Conservation (phyloP, 2,329 filamentous ascomycete species). For the Fusarium irregulare region DNA sequence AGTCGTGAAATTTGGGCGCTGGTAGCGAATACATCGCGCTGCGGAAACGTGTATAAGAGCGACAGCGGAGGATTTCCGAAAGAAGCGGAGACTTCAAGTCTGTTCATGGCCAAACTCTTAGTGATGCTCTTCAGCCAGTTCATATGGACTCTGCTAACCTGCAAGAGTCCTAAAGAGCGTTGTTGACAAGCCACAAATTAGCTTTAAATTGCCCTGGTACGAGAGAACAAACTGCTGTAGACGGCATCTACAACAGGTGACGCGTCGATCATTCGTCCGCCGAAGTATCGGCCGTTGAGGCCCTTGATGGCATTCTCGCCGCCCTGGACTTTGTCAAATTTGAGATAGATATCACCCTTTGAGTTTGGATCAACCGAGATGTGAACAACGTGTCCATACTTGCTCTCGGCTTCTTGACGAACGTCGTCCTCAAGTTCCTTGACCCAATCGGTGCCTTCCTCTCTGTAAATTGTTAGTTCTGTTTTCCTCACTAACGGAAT, state of each 20-base stretch:
- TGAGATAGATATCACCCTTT: constrained; percentile 96
- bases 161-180: constrained; percentile 61
- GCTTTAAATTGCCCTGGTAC: constrained; percentile 82
- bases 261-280: constrained; percentile 90
- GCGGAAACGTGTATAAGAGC: constrained; percentile 7
- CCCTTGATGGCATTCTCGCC: constrained; percentile 98
- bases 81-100: constrained; percentile 45
- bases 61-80: constrained; percentile 18
- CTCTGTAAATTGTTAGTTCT: constrained; percentile 65
- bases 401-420: constrained; percentile 88
- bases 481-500: background rate
- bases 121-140: constrained; percentile 43
- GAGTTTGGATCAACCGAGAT: constrained; percentile 94
- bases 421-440: constrained; percentile 96
- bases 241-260: constrained; percentile 97
- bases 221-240: constrained; percentile 96
- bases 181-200: constrained; percentile 62
- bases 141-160: constrained; percentile 51
- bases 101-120: constrained; percentile 46
- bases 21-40: constrained; percentile 17
- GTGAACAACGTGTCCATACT: constrained; percentile 98
- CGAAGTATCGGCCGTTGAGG: constrained; percentile 96
- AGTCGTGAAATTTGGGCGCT: constrained; percentile 22
- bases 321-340: constrained; percentile 95
- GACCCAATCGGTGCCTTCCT: constrained; percentile 87